These are phyloP conservation scores for Vararia minispora DNA, from an alignment of 768 basidiomycete species.

Conservation along the genomic window DNA sequence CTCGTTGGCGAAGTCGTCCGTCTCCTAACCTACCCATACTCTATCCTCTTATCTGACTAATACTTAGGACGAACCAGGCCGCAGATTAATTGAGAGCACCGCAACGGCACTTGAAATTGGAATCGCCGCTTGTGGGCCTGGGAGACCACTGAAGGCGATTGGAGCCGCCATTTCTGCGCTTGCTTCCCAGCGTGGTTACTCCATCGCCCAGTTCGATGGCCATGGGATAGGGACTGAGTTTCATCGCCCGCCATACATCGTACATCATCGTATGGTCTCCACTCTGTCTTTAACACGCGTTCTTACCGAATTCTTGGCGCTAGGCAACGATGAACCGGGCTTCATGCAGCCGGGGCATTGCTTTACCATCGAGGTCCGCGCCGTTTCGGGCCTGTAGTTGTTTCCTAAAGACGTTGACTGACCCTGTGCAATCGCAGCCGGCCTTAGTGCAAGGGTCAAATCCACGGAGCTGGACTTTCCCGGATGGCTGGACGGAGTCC, in stretches of 20 bases:
- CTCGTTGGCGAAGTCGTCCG: slow-evolving; percentile 67
- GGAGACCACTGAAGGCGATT: slow-evolving; percentile 55
- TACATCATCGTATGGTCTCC: slow-evolving; percentile 51
- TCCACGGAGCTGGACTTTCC: slow-evolving; percentile 65
- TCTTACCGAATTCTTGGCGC: neutral
- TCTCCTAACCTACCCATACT: slow-evolving; percentile 13
- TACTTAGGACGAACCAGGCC: slow-evolving; percentile 55
- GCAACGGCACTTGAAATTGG: slow-evolving; percentile 55
- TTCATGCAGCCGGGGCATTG: slow-evolving; percentile 78
- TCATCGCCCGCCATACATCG: slow-evolving; percentile 75
- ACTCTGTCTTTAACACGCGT: neutral
- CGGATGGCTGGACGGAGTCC: slow-evolving; percentile 90
- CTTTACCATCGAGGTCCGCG: slow-evolving; percentile 79
- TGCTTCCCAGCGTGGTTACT: slow-evolving; percentile 34
- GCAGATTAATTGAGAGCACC: slow-evolving; percentile 52
- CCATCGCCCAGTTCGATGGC: slow-evolving; percentile 68
- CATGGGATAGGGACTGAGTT: slow-evolving; percentile 83
- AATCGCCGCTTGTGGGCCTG: slow-evolving; percentile 68
- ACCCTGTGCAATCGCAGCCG: slow-evolving; percentile 34
- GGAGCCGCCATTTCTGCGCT: slow-evolving; percentile 57
- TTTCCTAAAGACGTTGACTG: neutral
- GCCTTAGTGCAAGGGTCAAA: slow-evolving; percentile 66
- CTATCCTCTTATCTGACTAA: neutral
- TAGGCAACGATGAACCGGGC: slow-evolving; percentile 78
- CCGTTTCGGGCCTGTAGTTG: neutral